A percentile compares a stretch with the other conserved stretches of the same genome.
phyloP scores from a whole-genome alignment of 129 eudicot genomes.

The Pseudognaphalium luteoalbum region DNA sequence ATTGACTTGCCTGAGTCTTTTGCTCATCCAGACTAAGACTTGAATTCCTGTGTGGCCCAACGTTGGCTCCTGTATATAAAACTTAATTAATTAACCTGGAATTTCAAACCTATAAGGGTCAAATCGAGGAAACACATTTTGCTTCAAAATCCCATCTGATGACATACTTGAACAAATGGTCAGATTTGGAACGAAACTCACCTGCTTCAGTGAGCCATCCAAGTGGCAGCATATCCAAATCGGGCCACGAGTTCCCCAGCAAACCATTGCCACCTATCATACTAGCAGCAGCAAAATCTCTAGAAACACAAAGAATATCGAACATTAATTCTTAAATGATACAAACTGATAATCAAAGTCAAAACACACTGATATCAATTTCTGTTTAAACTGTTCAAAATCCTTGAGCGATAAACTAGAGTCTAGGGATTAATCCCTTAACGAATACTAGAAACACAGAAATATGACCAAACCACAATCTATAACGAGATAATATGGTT shows the following conservation, averaged over 20 bases:
- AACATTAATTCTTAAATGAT: slow-evolving; percentile 5
- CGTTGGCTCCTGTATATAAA: slow-evolving; percentile 52
- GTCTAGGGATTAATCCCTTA: neutral
- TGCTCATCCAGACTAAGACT: slow-evolving; percentile 66
- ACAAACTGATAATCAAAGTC: slow-evolving; percentile 7
- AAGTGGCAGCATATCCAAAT: slow-evolving; percentile 94
- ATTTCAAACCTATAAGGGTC: neutral
- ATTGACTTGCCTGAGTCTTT: slow-evolving; percentile 64
- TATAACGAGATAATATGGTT: neutral
- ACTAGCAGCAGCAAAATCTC: slow-evolving; percentile 79
- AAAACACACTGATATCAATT: neutral
- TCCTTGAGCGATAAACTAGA: too few relatives aligned
- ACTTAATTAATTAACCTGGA: neutral
- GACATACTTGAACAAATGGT: slow-evolving; percentile 14
- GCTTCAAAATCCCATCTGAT: neutral
- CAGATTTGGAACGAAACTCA: slow-evolving; percentile 19
- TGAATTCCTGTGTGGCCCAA: slow-evolving; percentile 77
- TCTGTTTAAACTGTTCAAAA: neutral
- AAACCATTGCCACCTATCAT: slow-evolving; percentile 70
- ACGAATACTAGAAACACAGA: slow-evolving; percentile 11
- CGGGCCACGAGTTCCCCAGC: slow-evolving; percentile 96
- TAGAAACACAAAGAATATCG: slow-evolving; percentile 18
- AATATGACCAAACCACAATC: neutral
- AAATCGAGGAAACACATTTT: slow-evolving; percentile 8
- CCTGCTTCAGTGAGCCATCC: slow-evolving; percentile 95